phyloP scores from a whole-genome alignment of 2,329 filamentous ascomycete genomes.

The Apiospora pterosperma region DNA sequence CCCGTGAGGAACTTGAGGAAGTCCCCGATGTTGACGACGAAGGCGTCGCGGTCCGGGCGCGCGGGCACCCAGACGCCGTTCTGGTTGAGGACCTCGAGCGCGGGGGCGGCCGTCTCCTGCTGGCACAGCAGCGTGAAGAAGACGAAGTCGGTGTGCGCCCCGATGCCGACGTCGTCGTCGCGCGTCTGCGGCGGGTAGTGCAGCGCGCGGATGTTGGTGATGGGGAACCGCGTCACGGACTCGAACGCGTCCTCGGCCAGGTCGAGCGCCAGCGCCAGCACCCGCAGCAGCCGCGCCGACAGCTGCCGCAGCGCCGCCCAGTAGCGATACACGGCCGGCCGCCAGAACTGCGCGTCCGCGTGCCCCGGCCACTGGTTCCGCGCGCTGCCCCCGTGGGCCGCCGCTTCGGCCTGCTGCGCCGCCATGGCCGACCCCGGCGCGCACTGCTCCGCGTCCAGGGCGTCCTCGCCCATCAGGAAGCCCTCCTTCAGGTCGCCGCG shows the following conservation, averaged over 20 bases:
- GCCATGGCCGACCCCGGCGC: neutral
- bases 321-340: conserved; percentile 5
- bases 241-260: conserved; percentile 6
- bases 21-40: conserved; percentile 10
- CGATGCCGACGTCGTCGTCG: conserved; percentile 8
- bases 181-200: conserved; percentile 8
- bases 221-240: conserved; percentile 3
- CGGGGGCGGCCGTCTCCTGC: conserved; percentile 3
- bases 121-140: conserved; percentile 9
- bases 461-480: conserved; percentile 10
- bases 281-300: conserved; percentile 1
- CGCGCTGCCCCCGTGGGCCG: neutral
- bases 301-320: neutral
- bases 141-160: conserved; percentile 8
- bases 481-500: conserved; percentile 10
- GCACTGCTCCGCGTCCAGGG: conserved; percentile 6
- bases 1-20: conserved; percentile 9
- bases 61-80: conserved; percentile 9
- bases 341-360: conserved; percentile 6
- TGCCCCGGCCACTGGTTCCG: conserved; percentile 7
- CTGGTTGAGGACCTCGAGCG: conserved; percentile 8
- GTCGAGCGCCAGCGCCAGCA: conserved; percentile 5
- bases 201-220: conserved; percentile 8
- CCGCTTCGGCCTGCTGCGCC: conserved; percentile 1
- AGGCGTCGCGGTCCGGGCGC: neutral